Conservation (phyloP, 2,329 filamentous ascomycete genomes). For the Periconia sp. region DNA sequence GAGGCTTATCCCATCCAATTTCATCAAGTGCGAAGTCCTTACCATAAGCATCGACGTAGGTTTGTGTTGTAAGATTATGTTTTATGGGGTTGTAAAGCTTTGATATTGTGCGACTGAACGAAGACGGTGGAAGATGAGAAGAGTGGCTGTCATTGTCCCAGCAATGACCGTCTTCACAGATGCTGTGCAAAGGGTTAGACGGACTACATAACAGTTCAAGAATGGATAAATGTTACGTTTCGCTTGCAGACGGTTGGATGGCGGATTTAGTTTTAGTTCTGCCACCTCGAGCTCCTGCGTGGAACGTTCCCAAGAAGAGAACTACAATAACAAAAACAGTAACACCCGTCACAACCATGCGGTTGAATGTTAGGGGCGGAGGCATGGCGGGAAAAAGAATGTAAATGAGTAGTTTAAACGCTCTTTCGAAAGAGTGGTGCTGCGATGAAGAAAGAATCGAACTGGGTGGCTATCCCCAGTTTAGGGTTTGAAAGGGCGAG, state of each 20-base stretch:
- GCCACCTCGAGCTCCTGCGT: not conserved
- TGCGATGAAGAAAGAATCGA: no score
- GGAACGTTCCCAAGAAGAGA: not conserved
- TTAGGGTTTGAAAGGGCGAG: no score
- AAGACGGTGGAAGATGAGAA: not conserved
- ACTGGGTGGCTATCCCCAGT: no score
- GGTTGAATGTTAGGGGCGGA: constrained; percentile 1
- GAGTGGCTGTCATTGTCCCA: not conserved
- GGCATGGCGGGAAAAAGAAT: not conserved
- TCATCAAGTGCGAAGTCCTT: not conserved
- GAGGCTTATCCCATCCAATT: constrained; percentile 22
- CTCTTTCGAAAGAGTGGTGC: no score
- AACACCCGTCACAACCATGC: not conserved
- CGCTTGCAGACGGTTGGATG: not conserved
- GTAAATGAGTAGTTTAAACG: not conserved
- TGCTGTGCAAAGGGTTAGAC: not conserved
- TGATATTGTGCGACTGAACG: not conserved
- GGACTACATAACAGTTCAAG: not conserved
- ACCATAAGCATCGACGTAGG: constrained; percentile 2
- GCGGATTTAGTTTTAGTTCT: not conserved
- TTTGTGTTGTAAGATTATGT: not conserved
- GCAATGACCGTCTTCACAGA: not conserved
- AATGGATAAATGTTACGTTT: not conserved
- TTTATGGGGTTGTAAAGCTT: not conserved
- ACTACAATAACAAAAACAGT: not conserved